Conservation (phyloP, 1,284 basidiomycete genomes). For the Moesziomyces sp. region DNA sequence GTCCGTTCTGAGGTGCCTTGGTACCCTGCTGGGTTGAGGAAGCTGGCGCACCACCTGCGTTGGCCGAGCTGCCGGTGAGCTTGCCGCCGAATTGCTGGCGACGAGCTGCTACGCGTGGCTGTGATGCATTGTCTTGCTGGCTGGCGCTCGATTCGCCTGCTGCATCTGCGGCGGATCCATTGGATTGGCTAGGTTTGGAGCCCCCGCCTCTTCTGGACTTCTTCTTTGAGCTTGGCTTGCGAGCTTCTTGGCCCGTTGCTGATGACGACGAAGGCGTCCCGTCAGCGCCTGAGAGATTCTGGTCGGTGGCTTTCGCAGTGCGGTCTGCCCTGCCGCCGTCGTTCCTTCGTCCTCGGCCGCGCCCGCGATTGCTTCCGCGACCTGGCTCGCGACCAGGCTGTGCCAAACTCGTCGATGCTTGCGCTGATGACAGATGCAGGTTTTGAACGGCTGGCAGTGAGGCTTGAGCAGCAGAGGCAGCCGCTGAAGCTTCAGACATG, state of each 20-base stretch:
- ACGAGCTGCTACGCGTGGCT: slow-evolving; percentile 21
- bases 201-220: slow-evolving; percentile 9
- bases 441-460: slow-evolving; percentile 17
- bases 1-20: slow-evolving; percentile 16
- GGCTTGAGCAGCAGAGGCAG: slow-evolving; percentile 11
- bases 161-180: slow-evolving; percentile 1
- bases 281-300: background rate
- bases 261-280: background rate
- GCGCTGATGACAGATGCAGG: slow-evolving; percentile 5
- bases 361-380: slow-evolving; percentile 14
- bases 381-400: slow-evolving; percentile 17
- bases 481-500: slow-evolving; percentile 21
- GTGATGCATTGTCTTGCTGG: slow-evolving; percentile 1
- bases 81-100: slow-evolving; percentile 54
- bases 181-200: slow-evolving; percentile 11
- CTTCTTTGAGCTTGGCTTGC: slow-evolving; percentile 7
- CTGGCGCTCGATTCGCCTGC: background rate
- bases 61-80: slow-evolving; percentile 25
- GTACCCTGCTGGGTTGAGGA: slow-evolving; percentile 1
- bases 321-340: background rate
- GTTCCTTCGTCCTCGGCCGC: slow-evolving; percentile 23
- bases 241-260: background rate
- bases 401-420: slow-evolving; percentile 11
- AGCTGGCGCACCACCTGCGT: background rate
- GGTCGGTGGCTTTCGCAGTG: background rate